These are phyloP conservation scores for Dothideomycetes sp. DNA, from an alignment of 2,329 filamentous ascomycete species.

Conservation along the genomic window DNA sequence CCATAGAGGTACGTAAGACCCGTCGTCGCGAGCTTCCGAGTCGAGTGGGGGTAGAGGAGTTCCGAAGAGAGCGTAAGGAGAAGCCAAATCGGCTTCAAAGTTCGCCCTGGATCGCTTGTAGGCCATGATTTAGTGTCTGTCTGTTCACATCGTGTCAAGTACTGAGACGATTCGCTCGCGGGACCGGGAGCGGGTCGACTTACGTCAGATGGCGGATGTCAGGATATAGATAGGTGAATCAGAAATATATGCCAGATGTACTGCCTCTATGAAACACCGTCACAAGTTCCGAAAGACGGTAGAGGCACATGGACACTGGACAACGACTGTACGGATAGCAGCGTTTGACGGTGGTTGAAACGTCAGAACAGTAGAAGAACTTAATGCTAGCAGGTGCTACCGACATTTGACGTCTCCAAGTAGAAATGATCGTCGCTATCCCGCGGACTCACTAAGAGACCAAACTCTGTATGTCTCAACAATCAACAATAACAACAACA, in stretches of 20 bases:
- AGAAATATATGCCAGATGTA: too few relatives aligned
- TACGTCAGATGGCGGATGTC: constrained; percentile 1
- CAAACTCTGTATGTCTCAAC: too few relatives aligned
- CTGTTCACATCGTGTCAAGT: constrained; percentile 15
- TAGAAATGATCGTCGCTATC: too few relatives aligned
- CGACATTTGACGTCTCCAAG: too few relatives aligned
- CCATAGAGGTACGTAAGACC: constrained; percentile 89
- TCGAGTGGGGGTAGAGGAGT: constrained; percentile 75
- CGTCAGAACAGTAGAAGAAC: too few relatives aligned
- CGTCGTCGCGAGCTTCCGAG: constrained; percentile 71
- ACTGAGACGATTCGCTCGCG: constrained; percentile 13
- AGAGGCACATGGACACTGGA: too few relatives aligned
- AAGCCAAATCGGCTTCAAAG: constrained; percentile 63
- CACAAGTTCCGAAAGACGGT: too few relatives aligned
- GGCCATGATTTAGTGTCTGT: constrained; percentile 46
- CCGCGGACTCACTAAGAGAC: too few relatives aligned
- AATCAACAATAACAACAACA: too few relatives aligned
- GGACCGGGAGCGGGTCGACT: neutral
- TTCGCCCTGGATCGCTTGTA: constrained; percentile 69
- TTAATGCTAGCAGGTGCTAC: too few relatives aligned
- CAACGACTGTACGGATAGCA: neutral
- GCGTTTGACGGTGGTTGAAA: neutral
- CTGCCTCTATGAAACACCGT: too few relatives aligned
- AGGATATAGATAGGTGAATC: too few relatives aligned
- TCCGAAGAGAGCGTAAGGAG: constrained; percentile 71